phyloP scores from a whole-genome alignment of 1,284 basidiomycete species.

The Leccinum huronense region DNA sequence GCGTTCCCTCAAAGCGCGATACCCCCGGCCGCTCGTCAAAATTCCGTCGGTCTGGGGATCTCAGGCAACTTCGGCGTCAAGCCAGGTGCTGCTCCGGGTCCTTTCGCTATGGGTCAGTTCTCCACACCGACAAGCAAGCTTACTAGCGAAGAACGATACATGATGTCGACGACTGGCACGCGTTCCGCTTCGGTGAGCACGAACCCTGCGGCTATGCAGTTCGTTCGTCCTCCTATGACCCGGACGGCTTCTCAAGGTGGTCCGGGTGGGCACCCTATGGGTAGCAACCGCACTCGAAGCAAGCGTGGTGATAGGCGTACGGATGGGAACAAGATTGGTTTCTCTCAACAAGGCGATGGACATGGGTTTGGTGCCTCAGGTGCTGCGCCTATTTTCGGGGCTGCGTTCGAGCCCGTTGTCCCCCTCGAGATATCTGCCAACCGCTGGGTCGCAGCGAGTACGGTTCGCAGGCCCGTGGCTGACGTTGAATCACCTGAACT shows the following conservation, averaged over 20 bases:
- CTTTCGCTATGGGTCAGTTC: constrained; percentile 78
- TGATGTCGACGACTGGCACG: constrained; percentile 41
- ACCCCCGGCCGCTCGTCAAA: constrained; percentile 46
- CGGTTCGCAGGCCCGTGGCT: constrained; percentile 25
- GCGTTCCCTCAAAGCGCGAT: constrained; percentile 51
- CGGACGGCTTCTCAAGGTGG: constrained; percentile 77
- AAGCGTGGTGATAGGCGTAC: constrained; percentile 66
- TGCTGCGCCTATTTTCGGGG: constrained; percentile 10
- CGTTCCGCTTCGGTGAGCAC: constrained; percentile 48
- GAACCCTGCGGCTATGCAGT: constrained; percentile 45
- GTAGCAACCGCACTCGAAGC: constrained; percentile 64
- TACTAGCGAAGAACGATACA: constrained; percentile 75
- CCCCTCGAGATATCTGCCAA: constrained; percentile 80
- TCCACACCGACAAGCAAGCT: constrained; percentile 54
- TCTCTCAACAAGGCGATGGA: constrained; percentile 35
- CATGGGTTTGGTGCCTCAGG: constrained; percentile 28
- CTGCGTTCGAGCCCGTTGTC: constrained; percentile 59
- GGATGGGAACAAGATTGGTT: constrained; percentile 44
- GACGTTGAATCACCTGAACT: constrained; percentile 75
- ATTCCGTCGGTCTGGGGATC: constrained; percentile 59
- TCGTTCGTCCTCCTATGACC: constrained; percentile 59
- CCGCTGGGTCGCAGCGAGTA: constrained; percentile 67
- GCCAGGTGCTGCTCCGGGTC: constrained; percentile 35
- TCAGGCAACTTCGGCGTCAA: constrained; percentile 39
- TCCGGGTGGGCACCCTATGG: constrained; percentile 46